Conservation (phyloP, 164 flowering plant species). For the Sextonia rubra region DNA sequence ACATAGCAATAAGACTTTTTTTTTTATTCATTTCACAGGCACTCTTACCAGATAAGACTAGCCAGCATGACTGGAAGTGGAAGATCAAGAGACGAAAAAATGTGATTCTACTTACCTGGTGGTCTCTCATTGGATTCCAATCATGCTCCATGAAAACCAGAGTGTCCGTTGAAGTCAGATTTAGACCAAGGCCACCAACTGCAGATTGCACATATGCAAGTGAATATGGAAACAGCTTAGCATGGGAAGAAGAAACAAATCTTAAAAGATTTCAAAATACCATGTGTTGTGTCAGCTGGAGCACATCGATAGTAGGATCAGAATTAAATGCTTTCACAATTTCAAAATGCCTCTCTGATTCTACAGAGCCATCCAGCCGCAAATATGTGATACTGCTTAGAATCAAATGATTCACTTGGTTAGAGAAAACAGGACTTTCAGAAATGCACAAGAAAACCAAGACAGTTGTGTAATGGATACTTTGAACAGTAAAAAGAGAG, state of each 20-base stretch:
- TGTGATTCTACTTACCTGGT: conserved; percentile 48
- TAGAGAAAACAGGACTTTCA: not conserved
- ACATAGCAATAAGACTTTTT: no score
- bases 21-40: no score
- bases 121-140: conserved; percentile 99
- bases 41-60: no score
- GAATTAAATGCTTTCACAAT: conserved; percentile 97
- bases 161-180: conserved; percentile 97
- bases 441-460: not conserved
- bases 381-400: conserved; percentile 75
- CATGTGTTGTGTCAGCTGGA: conserved; percentile 98
- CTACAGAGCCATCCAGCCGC: conserved; percentile 96
- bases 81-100: no score
- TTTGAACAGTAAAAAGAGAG: not conserved
- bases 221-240: not conserved
- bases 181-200: conserved; percentile 99
- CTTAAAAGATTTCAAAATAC: conserved; percentile 27
- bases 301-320: conserved; percentile 93
- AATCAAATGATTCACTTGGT: conserved; percentile 6
- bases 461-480: not conserved
- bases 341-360: conserved; percentile 88
- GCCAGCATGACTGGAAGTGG: no score
- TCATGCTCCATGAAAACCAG: conserved; percentile 98
- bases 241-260: not conserved
- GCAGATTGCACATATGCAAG: conserved; percentile 19